Base-by-base conservation (phyloP, 2,329 filamentous ascomycete genomes). In the Ophiosphaerella narmari region DNA sequence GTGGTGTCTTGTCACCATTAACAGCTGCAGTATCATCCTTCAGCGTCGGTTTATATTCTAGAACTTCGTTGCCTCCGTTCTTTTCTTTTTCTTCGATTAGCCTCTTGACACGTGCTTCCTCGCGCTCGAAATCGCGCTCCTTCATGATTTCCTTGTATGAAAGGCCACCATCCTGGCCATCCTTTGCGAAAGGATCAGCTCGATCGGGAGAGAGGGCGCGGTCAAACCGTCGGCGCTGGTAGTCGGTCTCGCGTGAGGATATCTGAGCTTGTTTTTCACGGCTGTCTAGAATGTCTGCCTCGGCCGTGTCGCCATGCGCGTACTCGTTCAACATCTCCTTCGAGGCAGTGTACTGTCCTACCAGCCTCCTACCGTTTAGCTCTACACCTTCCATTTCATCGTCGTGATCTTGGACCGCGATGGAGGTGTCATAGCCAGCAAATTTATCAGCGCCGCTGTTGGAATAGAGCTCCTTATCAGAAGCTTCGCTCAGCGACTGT, bases 321-420 rank as follows among this genome's bases (percentile, higher is more conserved):
- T 96, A 96, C 76, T 99, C 94, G 71, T 96, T 90, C 70, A 99
- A 92, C 77, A 97, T 91, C 43, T 89, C 86, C 62, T 85, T 88
- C 34, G 91, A 93, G 23, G 94, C 94, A 32, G 94, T 99, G 76
- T 99, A 99, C 75, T 97, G 94, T 57, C 92, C 93, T 31, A 97
- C 88, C 53, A 99, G 80, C 52, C 90, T 85, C 66, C 88, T 85
- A 62, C 89, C 86, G 63, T 73, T 79, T 39, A 78, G 72, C n/a
- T 79, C 86, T 48, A 77, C 85, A 73, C 87, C 89, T 42, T 83
- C 83, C 84, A 91, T 90, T 66, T 88, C 86, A 59, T 92, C 89
- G 52, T 91, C 90, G 46, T 87, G 88, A 68, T 88, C 89, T 63
- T 84, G 85, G 48, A 86, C 85, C 34, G 92, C 88, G 63, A 97